Evolutionary conservation across 2,329 filamentous ascomycete species (phyloP).

Genomic region (Xylaria sp.): DNA sequence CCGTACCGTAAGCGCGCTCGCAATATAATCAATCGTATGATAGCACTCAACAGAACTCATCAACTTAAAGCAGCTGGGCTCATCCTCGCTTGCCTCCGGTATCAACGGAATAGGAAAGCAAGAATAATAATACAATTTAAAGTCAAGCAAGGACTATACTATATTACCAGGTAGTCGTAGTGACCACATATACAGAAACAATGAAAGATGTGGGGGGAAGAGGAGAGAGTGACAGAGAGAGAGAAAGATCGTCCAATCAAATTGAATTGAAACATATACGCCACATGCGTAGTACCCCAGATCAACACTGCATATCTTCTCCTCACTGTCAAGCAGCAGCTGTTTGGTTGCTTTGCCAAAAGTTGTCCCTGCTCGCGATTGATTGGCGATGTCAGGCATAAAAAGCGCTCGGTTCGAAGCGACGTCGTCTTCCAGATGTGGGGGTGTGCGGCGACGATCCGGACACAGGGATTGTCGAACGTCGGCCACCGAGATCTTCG

Average conservation of each 20-base stretch:
- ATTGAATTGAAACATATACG: neutral
- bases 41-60: neutral
- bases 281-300: slow-evolving; percentile 31
- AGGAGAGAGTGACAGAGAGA: neutral
- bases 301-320: slow-evolving; percentile 33
- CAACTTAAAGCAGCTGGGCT: slow-evolving; percentile 14
- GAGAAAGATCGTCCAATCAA: slow-evolving; percentile 17
- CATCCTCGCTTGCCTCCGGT: neutral
- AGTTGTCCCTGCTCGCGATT: neutral
- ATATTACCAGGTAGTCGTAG: neutral
- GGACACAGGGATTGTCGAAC: slow-evolving; percentile 9
- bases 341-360: neutral
- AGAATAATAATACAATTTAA: neutral
- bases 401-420: slow-evolving; percentile 37
- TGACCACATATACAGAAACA: neutral
- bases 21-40: neutral
- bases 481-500: slow-evolving; percentile 13
- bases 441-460: slow-evolving; percentile 35
- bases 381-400: slow-evolving; percentile 24
- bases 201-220: neutral
- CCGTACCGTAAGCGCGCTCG: too few relatives aligned
- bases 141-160: neutral
- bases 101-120: slow-evolving; percentile 15
- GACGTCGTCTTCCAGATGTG: slow-evolving; percentile 39
- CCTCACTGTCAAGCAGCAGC: slow-evolving; percentile 1